These are phyloP conservation scores for Colletotrichum lupini DNA, from an alignment of 2,329 filamentous ascomycete genomes.

Conservation along the genomic window DNA sequence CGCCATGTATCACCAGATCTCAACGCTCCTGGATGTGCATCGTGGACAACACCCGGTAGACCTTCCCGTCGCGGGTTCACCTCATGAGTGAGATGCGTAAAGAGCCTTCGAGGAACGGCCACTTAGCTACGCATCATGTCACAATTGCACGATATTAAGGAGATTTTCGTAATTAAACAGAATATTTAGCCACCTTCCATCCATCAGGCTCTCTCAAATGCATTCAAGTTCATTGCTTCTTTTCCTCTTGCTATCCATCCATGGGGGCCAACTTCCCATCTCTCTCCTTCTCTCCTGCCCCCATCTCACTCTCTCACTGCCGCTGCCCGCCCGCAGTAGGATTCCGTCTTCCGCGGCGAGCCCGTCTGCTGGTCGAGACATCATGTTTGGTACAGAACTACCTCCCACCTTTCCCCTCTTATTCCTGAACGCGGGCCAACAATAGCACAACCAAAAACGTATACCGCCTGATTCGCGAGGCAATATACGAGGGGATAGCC, in stretches of 20 bases:
- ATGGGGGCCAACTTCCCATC: conserved; percentile 7
- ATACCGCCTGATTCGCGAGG: conserved; percentile 19
- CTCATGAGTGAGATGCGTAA: neutral
- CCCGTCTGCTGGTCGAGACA: conserved; percentile 21
- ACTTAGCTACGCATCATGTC: neutral
- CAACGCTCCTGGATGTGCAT: neutral
- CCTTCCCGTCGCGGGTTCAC: neutral
- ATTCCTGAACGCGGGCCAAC: conserved; percentile 23
- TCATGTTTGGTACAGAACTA: conserved; percentile 35
- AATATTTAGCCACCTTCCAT: conserved; percentile 36
- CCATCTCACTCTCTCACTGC: neutral
- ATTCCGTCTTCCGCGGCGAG: conserved; percentile 3
- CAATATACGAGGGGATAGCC: conserved; percentile 28
- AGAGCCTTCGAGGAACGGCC: neutral
- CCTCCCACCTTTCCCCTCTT: conserved; percentile 14
- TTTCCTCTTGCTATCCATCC: conserved; percentile 38
- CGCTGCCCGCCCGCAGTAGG: neutral
- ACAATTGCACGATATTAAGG: conserved; percentile 14
- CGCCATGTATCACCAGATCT: neutral
- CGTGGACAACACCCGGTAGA: neutral
- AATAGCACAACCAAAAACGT: conserved; percentile 27
- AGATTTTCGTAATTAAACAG: conserved; percentile 39
- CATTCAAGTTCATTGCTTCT: conserved; percentile 37
- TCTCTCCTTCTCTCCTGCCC: neutral
- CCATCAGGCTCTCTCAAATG: conserved; percentile 34